phyloP scores from a whole-genome alignment of 2,329 filamentous ascomycete species.

The Amylocarpus encephaloides region DNA sequence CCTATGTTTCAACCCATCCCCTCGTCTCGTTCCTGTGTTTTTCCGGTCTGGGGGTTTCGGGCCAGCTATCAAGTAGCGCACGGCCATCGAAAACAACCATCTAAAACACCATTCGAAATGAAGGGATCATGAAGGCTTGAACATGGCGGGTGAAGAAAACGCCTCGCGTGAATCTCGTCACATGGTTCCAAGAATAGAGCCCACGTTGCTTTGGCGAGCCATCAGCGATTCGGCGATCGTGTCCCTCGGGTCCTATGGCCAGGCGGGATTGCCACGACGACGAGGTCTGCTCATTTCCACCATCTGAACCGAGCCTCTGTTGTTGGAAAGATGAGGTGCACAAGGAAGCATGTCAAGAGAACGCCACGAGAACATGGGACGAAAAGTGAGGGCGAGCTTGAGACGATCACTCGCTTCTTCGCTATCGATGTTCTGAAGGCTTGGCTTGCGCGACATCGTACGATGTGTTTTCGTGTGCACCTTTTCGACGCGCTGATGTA shows the following conservation, averaged over 20 bases:
- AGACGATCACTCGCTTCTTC: no score
- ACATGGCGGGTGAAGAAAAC: not conserved
- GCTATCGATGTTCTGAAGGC: no score
- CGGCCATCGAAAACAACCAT: not conserved
- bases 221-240: not conserved
- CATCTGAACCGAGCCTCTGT: no score
- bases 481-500: no score
- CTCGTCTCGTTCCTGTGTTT: not conserved
- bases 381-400: no score
- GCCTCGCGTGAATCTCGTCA: not conserved
- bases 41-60: not conserved
- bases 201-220: conserved; percentile 10
- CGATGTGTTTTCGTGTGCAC: no score
- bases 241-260: conserved; percentile 1
- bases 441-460: no score
- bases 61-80: not conserved
- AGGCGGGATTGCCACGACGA: not conserved
- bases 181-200: conserved; percentile 13
- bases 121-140: not conserved
- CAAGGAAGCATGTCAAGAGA: no score
- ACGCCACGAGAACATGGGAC: no score
- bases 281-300: no score
- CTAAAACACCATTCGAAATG: not conserved
- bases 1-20: conserved; percentile 16
- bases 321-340: no score